Conservation (phyloP, 2,329 filamentous ascomycete species). For the Atkinsonella texensis region DNA sequence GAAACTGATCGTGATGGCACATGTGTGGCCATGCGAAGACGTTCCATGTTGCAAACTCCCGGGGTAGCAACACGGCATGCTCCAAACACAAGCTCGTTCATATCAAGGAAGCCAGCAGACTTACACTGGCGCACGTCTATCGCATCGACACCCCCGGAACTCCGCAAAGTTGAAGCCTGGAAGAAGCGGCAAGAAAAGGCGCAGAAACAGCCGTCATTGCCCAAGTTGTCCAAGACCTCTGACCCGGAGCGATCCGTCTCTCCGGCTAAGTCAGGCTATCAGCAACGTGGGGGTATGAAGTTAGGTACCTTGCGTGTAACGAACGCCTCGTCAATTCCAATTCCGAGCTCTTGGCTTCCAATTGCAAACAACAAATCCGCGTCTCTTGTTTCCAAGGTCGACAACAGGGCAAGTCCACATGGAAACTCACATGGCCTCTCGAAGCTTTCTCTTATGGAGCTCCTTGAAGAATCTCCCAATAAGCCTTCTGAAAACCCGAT, state of each 20-base stretch:
- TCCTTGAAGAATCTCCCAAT: constrained; percentile 1
- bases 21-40: constrained; percentile 34
- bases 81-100: neutral
- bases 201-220: constrained; percentile 23
- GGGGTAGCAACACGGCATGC: constrained; percentile 32
- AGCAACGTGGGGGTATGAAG: constrained; percentile 49
- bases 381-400: neutral
- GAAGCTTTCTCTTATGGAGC: neutral
- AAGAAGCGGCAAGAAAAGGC: neutral
- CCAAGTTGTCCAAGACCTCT: constrained; percentile 9
- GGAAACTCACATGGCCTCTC: neutral
- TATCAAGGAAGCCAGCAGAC: constrained; percentile 10
- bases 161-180: neutral
- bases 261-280: constrained; percentile 43
- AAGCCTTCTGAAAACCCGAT: neutral
- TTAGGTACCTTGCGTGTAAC: constrained; percentile 50
- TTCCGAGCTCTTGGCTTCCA: constrained; percentile 22
- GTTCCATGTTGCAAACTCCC: constrained; percentile 35
- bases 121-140: neutral
- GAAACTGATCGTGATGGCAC: constrained; percentile 11
- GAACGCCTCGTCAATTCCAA: constrained; percentile 41
- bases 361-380: neutral
- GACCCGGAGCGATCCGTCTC: constrained; percentile 18
- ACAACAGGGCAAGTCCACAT: constrained; percentile 1
- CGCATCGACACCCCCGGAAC: neutral